Evolutionary conservation across 2,329 filamentous ascomycete species (phyloP).

Genomic region (Penicillium crustosum): DNA sequence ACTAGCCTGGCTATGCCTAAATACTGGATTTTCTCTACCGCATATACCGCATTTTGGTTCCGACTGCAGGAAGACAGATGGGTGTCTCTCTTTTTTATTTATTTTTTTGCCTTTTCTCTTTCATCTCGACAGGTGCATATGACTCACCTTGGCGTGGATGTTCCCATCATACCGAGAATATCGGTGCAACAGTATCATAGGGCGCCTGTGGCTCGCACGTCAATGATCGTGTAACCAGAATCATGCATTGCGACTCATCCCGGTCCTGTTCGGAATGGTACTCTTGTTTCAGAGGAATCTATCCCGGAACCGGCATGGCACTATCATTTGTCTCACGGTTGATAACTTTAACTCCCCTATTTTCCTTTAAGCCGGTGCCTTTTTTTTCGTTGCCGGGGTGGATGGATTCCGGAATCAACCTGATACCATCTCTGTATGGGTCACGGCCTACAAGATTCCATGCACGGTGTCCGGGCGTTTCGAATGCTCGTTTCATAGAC

Average conservation of each 20-base stretch:
- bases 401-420: background rate
- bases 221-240: conserved; percentile 15
- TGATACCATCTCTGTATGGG: background rate
- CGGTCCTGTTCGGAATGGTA: conserved; percentile 16
- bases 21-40: background rate
- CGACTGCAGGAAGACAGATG: conserved; percentile 6
- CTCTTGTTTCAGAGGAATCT: conserved; percentile 6
- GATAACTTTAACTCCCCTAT: background rate
- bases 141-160: conserved; percentile 3
- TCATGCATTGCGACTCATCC: conserved; percentile 3
- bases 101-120: background rate
- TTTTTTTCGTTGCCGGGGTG: background rate
- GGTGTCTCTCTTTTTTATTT: background rate
- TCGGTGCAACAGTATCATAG: conserved; percentile 16
- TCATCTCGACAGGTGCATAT: background rate
- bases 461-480: background rate
- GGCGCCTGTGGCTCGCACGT: conserved; percentile 9
- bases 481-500: background rate
- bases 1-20: background rate
- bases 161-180: conserved; percentile 3
- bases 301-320: conserved; percentile 1
- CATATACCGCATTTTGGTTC: conserved; percentile 1
- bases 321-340: background rate
- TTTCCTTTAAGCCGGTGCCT: background rate
- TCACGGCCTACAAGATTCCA: background rate